Conservation (phyloP, 305 asterid species). For the Fraxinus xanthoxyloides region DNA sequence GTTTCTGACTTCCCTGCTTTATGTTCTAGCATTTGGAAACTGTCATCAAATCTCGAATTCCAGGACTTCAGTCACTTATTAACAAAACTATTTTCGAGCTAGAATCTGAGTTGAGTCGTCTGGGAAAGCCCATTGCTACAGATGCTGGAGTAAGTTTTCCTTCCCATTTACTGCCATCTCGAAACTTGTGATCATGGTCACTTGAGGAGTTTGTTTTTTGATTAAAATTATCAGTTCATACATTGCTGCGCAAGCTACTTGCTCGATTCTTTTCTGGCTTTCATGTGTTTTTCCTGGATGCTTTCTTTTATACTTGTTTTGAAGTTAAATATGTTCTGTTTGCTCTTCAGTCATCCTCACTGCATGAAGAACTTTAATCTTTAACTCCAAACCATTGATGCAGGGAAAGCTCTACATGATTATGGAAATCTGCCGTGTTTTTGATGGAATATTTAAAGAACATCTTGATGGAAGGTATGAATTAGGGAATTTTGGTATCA, state of each 20-base stretch:
- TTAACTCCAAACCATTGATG: conserved; percentile 17
- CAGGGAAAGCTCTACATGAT: conserved; percentile 80
- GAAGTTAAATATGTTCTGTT: background rate
- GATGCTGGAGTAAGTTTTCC: conserved; percentile 44
- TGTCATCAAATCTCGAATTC: conserved; percentile 77
- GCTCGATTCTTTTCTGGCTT: conserved; percentile 10
- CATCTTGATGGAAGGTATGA: conserved; percentile 80
- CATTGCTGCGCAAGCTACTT: background rate
- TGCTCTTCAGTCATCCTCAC: conserved; percentile 11
- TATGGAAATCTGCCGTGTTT: conserved; percentile 76
- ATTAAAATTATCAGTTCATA: conserved; percentile 6
- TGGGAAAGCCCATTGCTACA: conserved; percentile 71
- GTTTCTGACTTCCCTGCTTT: conserved; percentile 15
- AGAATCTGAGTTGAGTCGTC: conserved; percentile 70
- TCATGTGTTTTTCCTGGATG: background rate
- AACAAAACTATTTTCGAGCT: conserved; percentile 67
- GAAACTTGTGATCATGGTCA: conserved; percentile 2
- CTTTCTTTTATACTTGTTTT: background rate
- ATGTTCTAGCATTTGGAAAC: conserved; percentile 70
- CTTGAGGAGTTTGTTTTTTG: background rate
- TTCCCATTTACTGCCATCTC: conserved; percentile 15
- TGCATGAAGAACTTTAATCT: background rate
- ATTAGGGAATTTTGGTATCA: conserved; percentile 9
- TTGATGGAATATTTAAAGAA: conserved; percentile 73
- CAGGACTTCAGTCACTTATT: conserved; percentile 82